phyloP scores from a whole-genome alignment of 208 protist genomes.

The Trypanosoma avium region DNA sequence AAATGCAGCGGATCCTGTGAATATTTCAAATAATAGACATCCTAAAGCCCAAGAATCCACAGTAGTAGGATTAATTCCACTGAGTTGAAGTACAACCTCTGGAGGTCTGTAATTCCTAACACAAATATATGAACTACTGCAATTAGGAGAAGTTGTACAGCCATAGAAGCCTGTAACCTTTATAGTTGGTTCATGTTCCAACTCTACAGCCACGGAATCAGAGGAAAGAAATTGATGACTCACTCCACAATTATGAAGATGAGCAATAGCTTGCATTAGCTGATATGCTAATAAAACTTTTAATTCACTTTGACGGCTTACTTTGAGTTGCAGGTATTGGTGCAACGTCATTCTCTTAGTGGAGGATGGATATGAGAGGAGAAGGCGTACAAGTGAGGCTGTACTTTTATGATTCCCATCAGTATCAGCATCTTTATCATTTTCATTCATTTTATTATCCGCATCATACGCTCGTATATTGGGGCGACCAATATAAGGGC shows the following conservation, averaged over 20 bases:
- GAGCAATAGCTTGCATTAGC: conserved; percentile 24
- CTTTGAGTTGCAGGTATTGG: conserved; percentile 10
- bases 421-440: not conserved
- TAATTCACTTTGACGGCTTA: conserved; percentile 11
- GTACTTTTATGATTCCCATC: too few relatives aligned
- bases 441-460: not conserved
- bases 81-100: conserved; percentile 32
- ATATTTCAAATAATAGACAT: conserved; percentile 35
- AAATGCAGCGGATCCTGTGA: conserved; percentile 23
- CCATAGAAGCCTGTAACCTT: conserved; percentile 26
- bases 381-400: not conserved
- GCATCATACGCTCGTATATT: conserved; percentile 3
- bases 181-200: conserved; percentile 14
- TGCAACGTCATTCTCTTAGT: conserved; percentile 4
- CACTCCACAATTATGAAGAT: conserved; percentile 21
- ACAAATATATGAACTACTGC: conserved; percentile 33
- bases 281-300: conserved; percentile 25
- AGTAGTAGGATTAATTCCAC: conserved; percentile 17
- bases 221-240: conserved; percentile 34
- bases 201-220: conserved; percentile 21
- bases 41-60: conserved; percentile 34
- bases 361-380: conserved; percentile 9
- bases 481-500: conserved; percentile 17
- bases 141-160: conserved; percentile 15
- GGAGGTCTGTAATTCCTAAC: conserved; percentile 34